Evolutionary conservation across 306 rosid genomes (phyloP).

Genomic region (Rosa lucieae): DNA sequence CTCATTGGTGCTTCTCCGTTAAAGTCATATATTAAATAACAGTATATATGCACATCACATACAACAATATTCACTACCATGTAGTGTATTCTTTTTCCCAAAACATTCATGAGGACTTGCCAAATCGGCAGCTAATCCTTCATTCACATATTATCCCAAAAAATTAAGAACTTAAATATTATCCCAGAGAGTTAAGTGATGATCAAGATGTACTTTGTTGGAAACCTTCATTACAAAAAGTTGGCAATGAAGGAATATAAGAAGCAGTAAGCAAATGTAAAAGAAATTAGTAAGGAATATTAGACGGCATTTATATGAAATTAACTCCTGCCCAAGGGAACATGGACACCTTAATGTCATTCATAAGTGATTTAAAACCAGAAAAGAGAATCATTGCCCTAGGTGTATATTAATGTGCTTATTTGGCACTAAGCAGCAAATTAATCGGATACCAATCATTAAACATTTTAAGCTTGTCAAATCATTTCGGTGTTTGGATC

Average conservation of each 20-base stretch:
- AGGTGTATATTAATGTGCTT: neutral
- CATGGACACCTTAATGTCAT: neutral
- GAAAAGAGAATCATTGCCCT: conserved; percentile 5
- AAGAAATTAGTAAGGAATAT: neutral
- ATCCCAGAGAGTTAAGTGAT: neutral
- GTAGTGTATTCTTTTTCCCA: no score
- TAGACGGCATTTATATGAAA: neutral
- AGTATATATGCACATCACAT: no score
- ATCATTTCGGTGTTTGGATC: conserved; percentile 42
- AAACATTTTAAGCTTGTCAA: conserved; percentile 22
- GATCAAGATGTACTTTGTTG: conserved; percentile 2
- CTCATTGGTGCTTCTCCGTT: no score
- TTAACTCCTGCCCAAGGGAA: neutral
- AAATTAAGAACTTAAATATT: neutral
- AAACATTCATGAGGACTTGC: no score
- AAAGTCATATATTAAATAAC: no score
- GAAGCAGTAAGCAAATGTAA: neutral
- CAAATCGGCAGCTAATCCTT: no score
- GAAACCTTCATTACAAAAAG: conserved; percentile 7
- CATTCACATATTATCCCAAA: no score
- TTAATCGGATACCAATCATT: conserved; percentile 12
- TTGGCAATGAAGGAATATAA: neutral
- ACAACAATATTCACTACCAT: no score
- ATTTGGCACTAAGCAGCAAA: neutral
- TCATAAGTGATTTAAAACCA: neutral